phyloP scores from a whole-genome alignment of 164 flowering plant genomes.

The Pachysandra terminalis region DNA sequence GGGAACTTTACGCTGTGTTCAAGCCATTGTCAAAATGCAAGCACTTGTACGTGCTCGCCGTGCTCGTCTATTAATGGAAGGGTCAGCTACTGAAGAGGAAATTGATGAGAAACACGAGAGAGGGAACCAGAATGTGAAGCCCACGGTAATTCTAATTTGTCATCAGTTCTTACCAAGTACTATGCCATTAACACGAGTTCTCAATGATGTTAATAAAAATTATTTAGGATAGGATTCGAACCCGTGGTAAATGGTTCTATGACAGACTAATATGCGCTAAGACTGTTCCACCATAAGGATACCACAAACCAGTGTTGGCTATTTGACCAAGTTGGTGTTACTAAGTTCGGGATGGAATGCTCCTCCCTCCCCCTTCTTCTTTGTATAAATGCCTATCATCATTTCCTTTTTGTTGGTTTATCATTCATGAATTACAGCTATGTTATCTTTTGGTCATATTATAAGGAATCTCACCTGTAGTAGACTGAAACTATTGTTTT shows the following conservation, averaged over 20 bases:
- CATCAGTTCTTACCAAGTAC: not conserved
- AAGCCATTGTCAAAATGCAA: constrained; percentile 89
- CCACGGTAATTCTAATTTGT: constrained; percentile 34
- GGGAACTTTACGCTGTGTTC: constrained; percentile 81
- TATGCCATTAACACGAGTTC: not conserved
- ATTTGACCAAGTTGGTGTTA: not conserved
- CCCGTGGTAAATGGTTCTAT: not conserved
- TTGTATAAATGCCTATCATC: too few relatives aligned
- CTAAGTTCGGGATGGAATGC: not conserved
- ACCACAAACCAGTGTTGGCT: not conserved
- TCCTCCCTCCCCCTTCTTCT: too few relatives aligned
- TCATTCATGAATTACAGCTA: not conserved
- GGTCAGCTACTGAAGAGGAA: constrained; percentile 25
- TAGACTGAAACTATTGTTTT: not conserved
- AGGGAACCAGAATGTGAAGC: constrained; percentile 11
- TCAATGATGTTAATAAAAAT: not conserved
- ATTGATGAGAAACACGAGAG: constrained; percentile 15
- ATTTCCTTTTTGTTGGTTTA: too few relatives aligned
- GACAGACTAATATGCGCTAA: not conserved
- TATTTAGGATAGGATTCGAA: not conserved
- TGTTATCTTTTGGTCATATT: not conserved
- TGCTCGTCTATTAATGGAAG: constrained; percentile 31
- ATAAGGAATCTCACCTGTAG: not conserved
- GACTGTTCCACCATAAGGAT: not conserved
- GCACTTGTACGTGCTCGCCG: constrained; percentile 80